These are phyloP conservation scores for Diaporthe citriasiana DNA, from an alignment of 2,329 filamentous ascomycete genomes.

Conservation along the genomic window DNA sequence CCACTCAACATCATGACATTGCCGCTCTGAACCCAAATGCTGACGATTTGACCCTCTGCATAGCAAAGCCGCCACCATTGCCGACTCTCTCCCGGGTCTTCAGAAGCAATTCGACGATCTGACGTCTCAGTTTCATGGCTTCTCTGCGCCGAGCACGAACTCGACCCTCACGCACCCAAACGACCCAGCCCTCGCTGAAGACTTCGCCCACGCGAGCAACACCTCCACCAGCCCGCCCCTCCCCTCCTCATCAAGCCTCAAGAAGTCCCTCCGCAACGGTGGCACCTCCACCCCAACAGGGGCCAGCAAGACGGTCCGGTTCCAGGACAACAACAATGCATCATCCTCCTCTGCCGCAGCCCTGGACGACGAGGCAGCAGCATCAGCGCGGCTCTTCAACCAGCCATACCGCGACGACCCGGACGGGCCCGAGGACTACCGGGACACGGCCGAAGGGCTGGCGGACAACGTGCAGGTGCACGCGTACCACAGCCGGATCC, in stretches of 20 bases:
- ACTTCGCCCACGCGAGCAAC: constrained; percentile 72
- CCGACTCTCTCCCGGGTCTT: constrained; percentile 77
- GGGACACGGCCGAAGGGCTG: constrained; percentile 71
- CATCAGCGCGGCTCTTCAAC: constrained; percentile 62
- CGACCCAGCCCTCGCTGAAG: constrained; percentile 70
- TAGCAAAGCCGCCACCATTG: constrained; percentile 64
- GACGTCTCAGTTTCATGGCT: constrained; percentile 83
- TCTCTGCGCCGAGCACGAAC: constrained; percentile 64
- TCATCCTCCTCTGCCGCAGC: constrained; percentile 54
- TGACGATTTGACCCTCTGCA: constrained; percentile 60
- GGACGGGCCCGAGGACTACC: constrained; percentile 67
- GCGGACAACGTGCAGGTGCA: constrained; percentile 86
- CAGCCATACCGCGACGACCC: constrained; percentile 80
- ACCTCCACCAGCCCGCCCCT: constrained; percentile 58
- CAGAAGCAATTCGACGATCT: constrained; percentile 83
- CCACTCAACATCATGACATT: neutral
- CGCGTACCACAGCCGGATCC: constrained; percentile 82
- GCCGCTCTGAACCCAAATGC: constrained; percentile 55
- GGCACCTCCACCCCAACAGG: constrained; percentile 45
- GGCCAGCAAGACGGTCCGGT: constrained; percentile 86
- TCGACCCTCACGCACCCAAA: constrained; percentile 73
- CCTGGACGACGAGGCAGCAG: constrained; percentile 71
- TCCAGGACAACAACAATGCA: constrained; percentile 76
- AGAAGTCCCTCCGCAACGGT: constrained; percentile 51
- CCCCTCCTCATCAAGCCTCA: constrained; percentile 54